phyloP scores from a whole-genome alignment of 139 green algal species.

The Chlamydomonas sphaeroides region DNA sequence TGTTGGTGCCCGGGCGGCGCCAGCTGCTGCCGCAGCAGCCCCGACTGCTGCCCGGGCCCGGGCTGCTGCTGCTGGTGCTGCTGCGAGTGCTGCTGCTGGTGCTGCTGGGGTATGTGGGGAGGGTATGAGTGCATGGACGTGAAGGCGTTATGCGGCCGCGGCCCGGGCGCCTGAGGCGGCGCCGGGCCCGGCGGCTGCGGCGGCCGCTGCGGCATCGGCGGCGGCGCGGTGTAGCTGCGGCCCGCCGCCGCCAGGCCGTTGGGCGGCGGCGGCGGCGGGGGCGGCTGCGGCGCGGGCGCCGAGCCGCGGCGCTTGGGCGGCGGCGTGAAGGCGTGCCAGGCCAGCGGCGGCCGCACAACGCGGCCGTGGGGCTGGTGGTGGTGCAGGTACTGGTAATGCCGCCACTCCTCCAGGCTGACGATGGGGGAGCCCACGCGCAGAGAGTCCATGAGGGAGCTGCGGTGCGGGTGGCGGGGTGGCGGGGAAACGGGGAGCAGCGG shows the following conservation, averaged over 20 bases:
- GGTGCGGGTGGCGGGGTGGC: background rate
- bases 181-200: background rate
- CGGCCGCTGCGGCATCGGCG: too few relatives aligned
- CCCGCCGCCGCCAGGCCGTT: too few relatives aligned
- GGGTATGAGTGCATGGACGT: too few relatives aligned
- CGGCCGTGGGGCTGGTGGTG: background rate
- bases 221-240: too few relatives aligned
- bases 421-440: conserved; percentile 8
- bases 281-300: background rate
- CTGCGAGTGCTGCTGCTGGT: background rate
- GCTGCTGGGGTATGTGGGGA: too few relatives aligned
- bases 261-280: background rate
- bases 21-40: background rate
- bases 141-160: too few relatives aligned
- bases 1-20: background rate
- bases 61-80: background rate
- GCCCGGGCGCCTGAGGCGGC: too few relatives aligned
- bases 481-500: background rate
- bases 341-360: background rate
- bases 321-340: conserved; percentile 2
- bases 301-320: background rate
- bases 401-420: conserved; percentile 24
- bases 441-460: conserved; percentile 11
- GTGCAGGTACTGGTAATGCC: background rate
- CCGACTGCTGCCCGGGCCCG: background rate